A percentile compares a stretch with the other conserved stretches of the same genome.
Conservation (phyloP, 2,329 filamentous ascomycete genomes). For the Colletotrichum somersetense region DNA sequence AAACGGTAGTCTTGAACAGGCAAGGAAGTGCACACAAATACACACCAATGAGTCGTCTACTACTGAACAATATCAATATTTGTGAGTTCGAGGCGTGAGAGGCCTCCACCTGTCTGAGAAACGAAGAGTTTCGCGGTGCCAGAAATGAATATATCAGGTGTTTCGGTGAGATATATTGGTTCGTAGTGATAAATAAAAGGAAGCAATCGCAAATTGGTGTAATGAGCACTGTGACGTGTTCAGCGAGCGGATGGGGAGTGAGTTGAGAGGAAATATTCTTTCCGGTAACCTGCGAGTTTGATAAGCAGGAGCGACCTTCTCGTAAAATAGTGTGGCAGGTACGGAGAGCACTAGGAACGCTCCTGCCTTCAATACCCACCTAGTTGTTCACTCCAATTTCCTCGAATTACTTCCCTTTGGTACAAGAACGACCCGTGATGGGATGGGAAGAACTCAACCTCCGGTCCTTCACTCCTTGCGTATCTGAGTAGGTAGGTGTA, state of each 20-base stretch:
- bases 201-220: neutral
- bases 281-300: neutral
- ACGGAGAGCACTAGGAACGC: neutral
- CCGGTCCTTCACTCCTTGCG: neutral
- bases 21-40: neutral
- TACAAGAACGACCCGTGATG: too few relatives aligned
- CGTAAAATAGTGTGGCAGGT: neutral
- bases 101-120: neutral
- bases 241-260: neutral
- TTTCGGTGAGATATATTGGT: too few relatives aligned
- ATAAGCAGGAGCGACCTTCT: neutral
- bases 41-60: neutral
- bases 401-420: neutral
- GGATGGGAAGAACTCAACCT: neutral
- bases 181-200: neutral
- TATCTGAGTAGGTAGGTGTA: too few relatives aligned
- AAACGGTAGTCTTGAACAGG: neutral
- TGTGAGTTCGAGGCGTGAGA: neutral
- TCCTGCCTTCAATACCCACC: neutral
- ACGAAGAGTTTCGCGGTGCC: fast-evolving
- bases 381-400: neutral
- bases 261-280: neutral
- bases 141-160: neutral
- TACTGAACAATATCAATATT: neutral
- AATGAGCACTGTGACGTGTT: neutral